phyloP scores from a whole-genome alignment of 2,329 filamentous ascomycete genomes.

The Monilinia vaccinii-corymbosi region DNA sequence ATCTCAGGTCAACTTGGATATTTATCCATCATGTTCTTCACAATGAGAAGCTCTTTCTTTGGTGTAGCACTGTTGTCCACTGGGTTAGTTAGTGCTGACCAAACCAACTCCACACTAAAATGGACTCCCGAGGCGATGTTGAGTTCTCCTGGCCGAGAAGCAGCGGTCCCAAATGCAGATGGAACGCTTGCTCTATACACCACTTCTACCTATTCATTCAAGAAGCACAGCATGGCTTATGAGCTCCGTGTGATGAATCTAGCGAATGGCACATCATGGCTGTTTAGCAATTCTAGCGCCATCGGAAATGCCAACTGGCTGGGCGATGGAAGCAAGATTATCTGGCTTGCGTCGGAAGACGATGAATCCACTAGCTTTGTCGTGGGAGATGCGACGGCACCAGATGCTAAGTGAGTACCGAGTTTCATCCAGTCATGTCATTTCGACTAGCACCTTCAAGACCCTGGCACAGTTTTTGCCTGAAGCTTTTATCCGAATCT shows the following conservation, averaged over 20 bases:
- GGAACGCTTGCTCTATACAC: conserved; percentile 58
- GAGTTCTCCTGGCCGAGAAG: conserved; percentile 61
- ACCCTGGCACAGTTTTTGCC: too few relatives aligned
- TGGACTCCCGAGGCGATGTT: conserved; percentile 70
- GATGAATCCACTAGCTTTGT: conserved; percentile 21
- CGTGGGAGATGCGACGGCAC: conserved; percentile 20
- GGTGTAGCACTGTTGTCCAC: conserved; percentile 1
- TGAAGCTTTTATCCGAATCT: neutral
- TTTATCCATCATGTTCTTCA: conserved; percentile 3
- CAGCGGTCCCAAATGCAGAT: conserved; percentile 57
- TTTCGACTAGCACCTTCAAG: neutral
- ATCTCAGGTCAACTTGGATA: neutral
- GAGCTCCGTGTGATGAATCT: conserved; percentile 52
- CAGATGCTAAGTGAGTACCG: conserved; percentile 16
- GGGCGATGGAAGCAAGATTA: conserved; percentile 19
- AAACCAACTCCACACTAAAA: conserved; percentile 8
- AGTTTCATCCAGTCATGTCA: neutral
- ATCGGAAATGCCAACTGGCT: conserved; percentile 21
- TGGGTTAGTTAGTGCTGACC: conserved; percentile 8
- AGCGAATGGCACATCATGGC: conserved; percentile 25
- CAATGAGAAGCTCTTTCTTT: conserved; percentile 4
- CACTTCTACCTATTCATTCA: conserved; percentile 71
- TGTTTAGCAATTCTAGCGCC: conserved; percentile 22
- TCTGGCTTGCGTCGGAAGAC: conserved; percentile 20
- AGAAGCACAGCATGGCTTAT: conserved; percentile 53